Base-by-base conservation (phyloP, 345 rosid genomes). In the Lepidium sativum region DNA sequence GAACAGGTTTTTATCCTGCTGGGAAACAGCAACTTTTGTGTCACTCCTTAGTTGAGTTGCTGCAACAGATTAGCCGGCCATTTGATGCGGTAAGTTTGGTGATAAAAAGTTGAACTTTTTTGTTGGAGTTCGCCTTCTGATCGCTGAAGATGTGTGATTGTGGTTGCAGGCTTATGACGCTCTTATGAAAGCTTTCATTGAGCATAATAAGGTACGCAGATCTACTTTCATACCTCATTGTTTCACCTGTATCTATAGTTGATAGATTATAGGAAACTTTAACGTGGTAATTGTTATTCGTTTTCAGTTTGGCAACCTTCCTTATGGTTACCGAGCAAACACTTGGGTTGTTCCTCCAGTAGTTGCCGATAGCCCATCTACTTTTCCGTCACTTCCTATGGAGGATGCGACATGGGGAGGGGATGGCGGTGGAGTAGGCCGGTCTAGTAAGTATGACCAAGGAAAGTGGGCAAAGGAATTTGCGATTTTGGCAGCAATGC, bases 391-490 rank as follows among this genome's bases (percentile, higher is more conserved):
- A 9, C 86, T 89, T 60, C 99, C 97, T 1, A 65, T 78, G 76
- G 99, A 92, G 70, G 99, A 92, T 75, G 95, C 68, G 70, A 86
- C 79, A 17, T 92, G 99, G 99, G 95, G 92, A 67, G 99, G 96
- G 58, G 72, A 74, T 76, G 96, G 97, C 1, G 99, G 99, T 59
- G 97, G 97, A 20, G 81, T 75, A 47, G 97, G 92, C 66, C 76
- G 85, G 73, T 84, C 82, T 56, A 83, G 86, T 39, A 83, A 81
- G 73, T 75, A 86, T 71, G 86, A 80, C 49, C 48, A 67, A 61
- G 81, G 82, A 41, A 82, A 79, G 52, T 92, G 99, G 98, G 88
- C 91, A 4, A 83, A 81, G 47, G 96, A 92, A 27, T 92, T 92
- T 77, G 95, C 90, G 21, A 77, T 90, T 66, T 80, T 92, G 82